Evolutionary conservation across 2,329 filamentous ascomycete genomes (phyloP).

Genomic region (Fusarium pseudograminearum): DNA sequence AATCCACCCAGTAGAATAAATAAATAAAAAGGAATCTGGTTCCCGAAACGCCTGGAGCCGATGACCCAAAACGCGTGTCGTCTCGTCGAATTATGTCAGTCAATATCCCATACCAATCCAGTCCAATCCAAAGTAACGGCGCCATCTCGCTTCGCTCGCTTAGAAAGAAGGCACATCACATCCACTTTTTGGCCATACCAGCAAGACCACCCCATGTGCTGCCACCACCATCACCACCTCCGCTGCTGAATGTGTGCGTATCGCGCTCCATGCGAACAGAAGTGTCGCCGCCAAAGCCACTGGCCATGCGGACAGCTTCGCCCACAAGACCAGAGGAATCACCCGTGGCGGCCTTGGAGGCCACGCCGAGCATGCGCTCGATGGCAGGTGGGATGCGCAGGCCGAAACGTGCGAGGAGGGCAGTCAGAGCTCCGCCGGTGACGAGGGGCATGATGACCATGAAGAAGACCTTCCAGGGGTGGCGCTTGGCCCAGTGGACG

Average conservation of each 20-base stretch:
- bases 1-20: conserved; percentile 12
- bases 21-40: conserved; percentile 7
- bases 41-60: conserved; percentile 42
- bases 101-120: not conserved
- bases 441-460: conserved; percentile 89
- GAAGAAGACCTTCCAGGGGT: conserved; percentile 89
- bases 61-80: conserved; percentile 17
- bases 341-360: conserved; percentile 62
- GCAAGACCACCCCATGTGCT: conserved; percentile 54
- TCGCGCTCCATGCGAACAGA: conserved; percentile 52
- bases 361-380: conserved; percentile 68
- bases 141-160: conserved; percentile 13
- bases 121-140: conserved; percentile 1
- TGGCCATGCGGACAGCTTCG: conserved; percentile 68
- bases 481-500: conserved; percentile 81
- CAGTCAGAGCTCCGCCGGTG: conserved; percentile 83
- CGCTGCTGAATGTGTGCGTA: conserved; percentile 52
- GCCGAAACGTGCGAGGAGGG: conserved; percentile 82
- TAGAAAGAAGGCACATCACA: conserved; percentile 43
- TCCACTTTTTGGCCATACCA: conserved; percentile 59
- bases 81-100: conserved; percentile 16
- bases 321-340: conserved; percentile 63
- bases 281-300: conserved; percentile 48
- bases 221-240: conserved; percentile 46
- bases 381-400: conserved; percentile 77